Conservation (phyloP, 2,329 filamentous ascomycete species). For the Cadophora luteo-olivacea region DNA sequence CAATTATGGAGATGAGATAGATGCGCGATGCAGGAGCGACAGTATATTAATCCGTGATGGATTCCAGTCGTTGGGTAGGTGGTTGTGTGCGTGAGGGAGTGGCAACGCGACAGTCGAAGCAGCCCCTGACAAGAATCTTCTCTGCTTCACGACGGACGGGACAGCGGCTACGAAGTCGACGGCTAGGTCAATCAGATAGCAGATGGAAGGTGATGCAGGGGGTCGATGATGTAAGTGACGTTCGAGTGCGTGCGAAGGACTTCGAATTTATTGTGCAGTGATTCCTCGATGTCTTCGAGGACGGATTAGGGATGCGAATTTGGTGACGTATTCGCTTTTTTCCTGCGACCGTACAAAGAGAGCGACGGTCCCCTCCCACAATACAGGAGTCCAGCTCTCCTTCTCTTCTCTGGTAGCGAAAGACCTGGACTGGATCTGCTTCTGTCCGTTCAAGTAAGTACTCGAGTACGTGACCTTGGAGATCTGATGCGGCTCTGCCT, state of each 20-base stretch:
- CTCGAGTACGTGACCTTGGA: neutral
- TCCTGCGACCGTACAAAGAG: conserved; percentile 14
- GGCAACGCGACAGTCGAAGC: conserved; percentile 12
- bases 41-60: conserved; percentile 4
- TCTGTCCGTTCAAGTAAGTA: neutral
- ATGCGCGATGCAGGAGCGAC: conserved; percentile 15
- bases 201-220: neutral
- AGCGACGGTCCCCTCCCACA: neutral
- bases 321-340: conserved; percentile 16
- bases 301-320: neutral
- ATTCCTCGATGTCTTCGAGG: neutral
- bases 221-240: neutral
- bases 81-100: conserved; percentile 9
- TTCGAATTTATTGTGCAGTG: neutral
- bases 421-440: neutral
- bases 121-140: conserved; percentile 19
- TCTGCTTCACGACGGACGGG: neutral
- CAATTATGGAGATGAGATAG: neutral
- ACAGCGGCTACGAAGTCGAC: neutral
- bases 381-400: neutral
- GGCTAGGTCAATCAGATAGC: conserved; percentile 3
- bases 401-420: neutral
- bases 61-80: neutral
- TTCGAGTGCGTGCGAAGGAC: neutral
- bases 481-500: conserved; percentile 1